Evolutionary conservation across 75 land plant species (phyloP).

Genomic region (Pinus tabuliformis): DNA sequence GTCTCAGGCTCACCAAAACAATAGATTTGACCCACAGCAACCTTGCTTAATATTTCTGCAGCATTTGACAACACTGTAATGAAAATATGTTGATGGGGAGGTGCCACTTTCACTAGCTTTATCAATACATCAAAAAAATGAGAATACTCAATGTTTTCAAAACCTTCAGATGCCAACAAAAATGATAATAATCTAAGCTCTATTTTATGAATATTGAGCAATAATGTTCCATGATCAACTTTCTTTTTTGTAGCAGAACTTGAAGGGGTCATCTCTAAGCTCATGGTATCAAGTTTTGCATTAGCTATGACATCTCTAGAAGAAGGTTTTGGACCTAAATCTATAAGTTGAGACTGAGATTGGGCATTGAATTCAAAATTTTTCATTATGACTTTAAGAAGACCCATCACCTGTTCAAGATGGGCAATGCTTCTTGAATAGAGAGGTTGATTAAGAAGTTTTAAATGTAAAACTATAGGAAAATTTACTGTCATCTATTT

Average conservation of each 20-base stretch:
- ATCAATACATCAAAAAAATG: too few relatives aligned
- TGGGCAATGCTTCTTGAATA: conserved; percentile 95
- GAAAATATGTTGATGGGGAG: too few relatives aligned
- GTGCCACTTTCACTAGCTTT: too few relatives aligned
- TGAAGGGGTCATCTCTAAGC: conserved; percentile 26
- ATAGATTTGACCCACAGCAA: too few relatives aligned
- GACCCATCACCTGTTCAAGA: conserved; percentile 89
- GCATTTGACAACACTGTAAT: too few relatives aligned
- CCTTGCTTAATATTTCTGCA: too few relatives aligned
- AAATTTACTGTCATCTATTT: conserved; percentile 24
- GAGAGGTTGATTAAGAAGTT: conserved; percentile 83
- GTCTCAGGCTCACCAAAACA: too few relatives aligned
- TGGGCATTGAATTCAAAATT: conserved; percentile 41
- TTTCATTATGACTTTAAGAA: conserved; percentile 84
- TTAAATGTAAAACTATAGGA: conserved; percentile 69
- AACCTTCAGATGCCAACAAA: conserved; percentile 85
- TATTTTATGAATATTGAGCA: conserved; percentile 56
- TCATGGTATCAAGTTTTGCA: conserved; percentile 24
- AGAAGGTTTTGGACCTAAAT: conserved; percentile 26
- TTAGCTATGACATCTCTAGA: conserved; percentile 28
- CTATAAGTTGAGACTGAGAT: conserved; percentile 22
- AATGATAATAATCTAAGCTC: conserved; percentile 86
- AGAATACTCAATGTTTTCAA: too few relatives aligned
- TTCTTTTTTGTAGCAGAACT: conserved; percentile 12
- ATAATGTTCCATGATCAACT: conserved; percentile 29